Conservation (phyloP, 495 filamentous ascomycete genomes). For the Lepraria neglecta region DNA sequence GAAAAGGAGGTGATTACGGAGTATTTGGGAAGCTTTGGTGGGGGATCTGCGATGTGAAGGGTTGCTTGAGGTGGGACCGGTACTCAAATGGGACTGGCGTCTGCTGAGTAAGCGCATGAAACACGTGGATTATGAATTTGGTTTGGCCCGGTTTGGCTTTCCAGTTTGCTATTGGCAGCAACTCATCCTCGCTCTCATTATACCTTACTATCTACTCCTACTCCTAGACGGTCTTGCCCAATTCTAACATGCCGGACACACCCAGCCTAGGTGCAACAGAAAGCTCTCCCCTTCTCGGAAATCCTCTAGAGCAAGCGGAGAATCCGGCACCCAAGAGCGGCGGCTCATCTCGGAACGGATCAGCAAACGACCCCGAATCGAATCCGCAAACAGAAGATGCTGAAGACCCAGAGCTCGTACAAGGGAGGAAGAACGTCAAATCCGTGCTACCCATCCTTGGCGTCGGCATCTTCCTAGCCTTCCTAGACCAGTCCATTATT, state of each 20-base stretch:
- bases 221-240: background rate
- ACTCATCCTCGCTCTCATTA: no score
- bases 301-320: background rate
- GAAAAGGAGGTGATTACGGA: no score
- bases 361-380: conserved; percentile 8
- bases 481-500: conserved; percentile 19
- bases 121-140: background rate
- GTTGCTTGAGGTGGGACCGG: no score
- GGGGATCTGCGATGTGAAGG: no score
- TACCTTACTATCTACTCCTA: background rate
- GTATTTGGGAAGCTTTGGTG: no score
- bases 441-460: conserved; percentile 10
- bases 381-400: conserved; percentile 4
- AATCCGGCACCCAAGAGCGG: background rate
- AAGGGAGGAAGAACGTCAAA: conserved; percentile 16
- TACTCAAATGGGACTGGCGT: no score
- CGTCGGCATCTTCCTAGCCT: conserved; percentile 17
- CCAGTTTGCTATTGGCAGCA: no score
- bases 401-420: conserved; percentile 4
- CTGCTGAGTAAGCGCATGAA: background rate
- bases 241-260: background rate
- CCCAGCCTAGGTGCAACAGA: background rate
- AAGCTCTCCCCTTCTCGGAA: background rate
- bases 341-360: background rate
- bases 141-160: no score